These are phyloP conservation scores for Prunus mongolica DNA, from an alignment of 306 rosid species.

Conservation along the genomic window DNA sequence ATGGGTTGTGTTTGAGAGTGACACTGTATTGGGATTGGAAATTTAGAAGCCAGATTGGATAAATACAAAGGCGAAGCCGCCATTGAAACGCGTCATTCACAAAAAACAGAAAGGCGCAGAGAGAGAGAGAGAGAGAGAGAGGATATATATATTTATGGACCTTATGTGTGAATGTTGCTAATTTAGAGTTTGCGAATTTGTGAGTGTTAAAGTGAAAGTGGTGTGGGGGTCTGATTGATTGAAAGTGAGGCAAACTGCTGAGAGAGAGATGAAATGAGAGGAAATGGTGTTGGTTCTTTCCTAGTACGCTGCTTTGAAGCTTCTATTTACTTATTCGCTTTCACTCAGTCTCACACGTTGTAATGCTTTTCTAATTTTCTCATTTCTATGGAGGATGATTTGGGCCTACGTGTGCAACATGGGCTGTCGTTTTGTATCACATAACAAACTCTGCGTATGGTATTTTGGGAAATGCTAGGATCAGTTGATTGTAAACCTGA, in stretches of 20 bases:
- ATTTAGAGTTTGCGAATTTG: no score
- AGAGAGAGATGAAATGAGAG: not conserved
- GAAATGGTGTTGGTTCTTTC: not conserved
- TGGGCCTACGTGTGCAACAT: not conserved
- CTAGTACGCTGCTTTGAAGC: slow-evolving; percentile 17
- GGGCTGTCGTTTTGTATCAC: not conserved
- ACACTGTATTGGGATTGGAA: slow-evolving; percentile 15
- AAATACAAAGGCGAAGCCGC: slow-evolving; percentile 32
- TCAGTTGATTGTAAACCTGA: no score
- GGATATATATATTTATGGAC: not conserved
- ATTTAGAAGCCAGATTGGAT: slow-evolving; percentile 20
- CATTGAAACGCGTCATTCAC: slow-evolving; percentile 48
- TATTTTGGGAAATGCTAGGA: no score
- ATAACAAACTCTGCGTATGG: not conserved
- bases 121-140: not conserved
- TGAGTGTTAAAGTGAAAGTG: not conserved
- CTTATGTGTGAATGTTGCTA: not conserved
- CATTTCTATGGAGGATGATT: not conserved
- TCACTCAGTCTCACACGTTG: not conserved
- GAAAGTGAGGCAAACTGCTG: not conserved
- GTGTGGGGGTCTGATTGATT: not conserved
- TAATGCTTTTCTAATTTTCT: not conserved
- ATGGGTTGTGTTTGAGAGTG: slow-evolving; percentile 29
- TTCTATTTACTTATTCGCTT: not conserved
- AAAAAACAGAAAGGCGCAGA: not conserved